These are phyloP conservation scores for Celoporthe dispersa DNA, from an alignment of 2,329 filamentous ascomycete genomes.

Conservation along the genomic window DNA sequence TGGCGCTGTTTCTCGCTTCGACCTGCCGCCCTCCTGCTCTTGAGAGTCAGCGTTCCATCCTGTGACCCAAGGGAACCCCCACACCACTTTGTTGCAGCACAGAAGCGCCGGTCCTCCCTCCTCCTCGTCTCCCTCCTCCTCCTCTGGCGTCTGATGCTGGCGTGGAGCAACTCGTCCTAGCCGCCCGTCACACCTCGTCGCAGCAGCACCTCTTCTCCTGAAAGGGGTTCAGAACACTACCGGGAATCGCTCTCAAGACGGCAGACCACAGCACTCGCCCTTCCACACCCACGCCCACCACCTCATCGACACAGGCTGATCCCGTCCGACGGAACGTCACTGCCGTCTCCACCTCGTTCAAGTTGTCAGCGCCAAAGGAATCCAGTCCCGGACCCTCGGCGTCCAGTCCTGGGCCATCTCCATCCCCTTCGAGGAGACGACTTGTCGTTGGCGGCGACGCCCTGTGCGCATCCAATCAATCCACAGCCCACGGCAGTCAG, in stretches of 20 bases:
- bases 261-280: not conserved
- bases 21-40: not conserved
- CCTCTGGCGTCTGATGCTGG: not conserved
- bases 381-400: conserved; percentile 49
- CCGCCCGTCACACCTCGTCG: not conserved
- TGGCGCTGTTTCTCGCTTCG: conserved; percentile 4
- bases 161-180: not conserved
- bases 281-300: not conserved
- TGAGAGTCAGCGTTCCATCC: not conserved
- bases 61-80: not conserved
- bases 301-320: conserved; percentile 12
- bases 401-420: conserved; percentile 43
- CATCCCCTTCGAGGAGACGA: conserved; percentile 28
- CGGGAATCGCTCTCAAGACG: not conserved
- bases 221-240: not conserved
- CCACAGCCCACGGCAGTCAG: conserved; percentile 31
- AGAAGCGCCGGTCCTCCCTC: not conserved
- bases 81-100: not conserved
- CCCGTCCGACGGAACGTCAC: conserved; percentile 27
- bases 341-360: conserved; percentile 43
- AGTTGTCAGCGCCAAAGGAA: conserved; percentile 53
- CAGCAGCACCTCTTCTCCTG: not conserved
- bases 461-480: conserved; percentile 32
- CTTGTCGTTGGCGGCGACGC: conserved; percentile 41
- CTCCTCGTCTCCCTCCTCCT: not conserved